These are phyloP conservation scores for Toxicodendron radicans DNA, from an alignment of 345 rosid genomes.

Conservation along the genomic window DNA sequence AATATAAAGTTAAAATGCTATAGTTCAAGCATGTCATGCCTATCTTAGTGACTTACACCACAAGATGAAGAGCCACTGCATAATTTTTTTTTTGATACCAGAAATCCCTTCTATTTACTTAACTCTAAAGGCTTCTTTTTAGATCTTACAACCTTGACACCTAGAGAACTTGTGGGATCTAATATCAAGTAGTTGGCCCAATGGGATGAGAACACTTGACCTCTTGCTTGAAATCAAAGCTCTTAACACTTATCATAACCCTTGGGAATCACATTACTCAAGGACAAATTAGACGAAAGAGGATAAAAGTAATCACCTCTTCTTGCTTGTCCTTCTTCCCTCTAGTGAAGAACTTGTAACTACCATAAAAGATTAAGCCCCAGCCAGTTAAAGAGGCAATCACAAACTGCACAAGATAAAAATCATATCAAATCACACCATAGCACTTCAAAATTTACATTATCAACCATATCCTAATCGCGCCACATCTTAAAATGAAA, in stretches of 20 bases:
- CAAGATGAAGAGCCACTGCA: background rate
- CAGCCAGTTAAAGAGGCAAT: conserved; percentile 49
- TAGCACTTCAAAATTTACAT: background rate
- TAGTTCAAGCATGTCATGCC: background rate
- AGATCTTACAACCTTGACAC: too few relatives aligned
- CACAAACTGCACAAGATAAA: conserved; percentile 40
- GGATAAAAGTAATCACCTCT: conserved; percentile 27
- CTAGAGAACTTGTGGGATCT: too few relatives aligned
- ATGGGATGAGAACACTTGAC: too few relatives aligned
- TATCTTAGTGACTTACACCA: background rate
- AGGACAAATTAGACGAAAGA: background rate
- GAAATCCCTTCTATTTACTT: too few relatives aligned
- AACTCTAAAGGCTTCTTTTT: too few relatives aligned
- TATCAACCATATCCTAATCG: background rate
- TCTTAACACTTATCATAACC: too few relatives aligned
- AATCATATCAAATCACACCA: background rate
- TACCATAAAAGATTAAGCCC: conserved; percentile 48
- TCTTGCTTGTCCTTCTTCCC: conserved; percentile 43
- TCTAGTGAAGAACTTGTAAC: conserved; percentile 39
- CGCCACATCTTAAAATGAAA: background rate
- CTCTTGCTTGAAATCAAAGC: too few relatives aligned
- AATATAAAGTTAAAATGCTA: background rate
- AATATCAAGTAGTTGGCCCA: too few relatives aligned
- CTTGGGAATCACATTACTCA: background rate
- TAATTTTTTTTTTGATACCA: background rate